Evolutionary conservation across 2,329 filamentous ascomycete species (phyloP).

Genomic region (Calonectria fujianensis): DNA sequence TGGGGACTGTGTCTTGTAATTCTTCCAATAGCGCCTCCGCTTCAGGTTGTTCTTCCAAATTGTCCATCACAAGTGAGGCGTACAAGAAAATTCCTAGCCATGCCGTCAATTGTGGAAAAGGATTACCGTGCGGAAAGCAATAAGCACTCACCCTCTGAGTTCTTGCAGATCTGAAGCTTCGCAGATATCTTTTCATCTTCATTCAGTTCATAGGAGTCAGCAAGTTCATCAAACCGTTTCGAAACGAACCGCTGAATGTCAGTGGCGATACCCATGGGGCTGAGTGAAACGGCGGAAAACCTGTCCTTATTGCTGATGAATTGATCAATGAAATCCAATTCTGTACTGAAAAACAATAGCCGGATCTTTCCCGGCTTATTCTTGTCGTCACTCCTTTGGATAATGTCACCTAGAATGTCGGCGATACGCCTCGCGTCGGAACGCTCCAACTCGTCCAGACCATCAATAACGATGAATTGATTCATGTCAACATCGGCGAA

Average conservation of each 20-base stretch:
- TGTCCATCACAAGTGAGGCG: conserved; percentile 56
- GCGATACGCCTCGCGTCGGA: conserved; percentile 56
- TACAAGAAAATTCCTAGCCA: conserved; percentile 58
- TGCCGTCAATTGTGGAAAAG: not conserved
- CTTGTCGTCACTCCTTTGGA: conserved; percentile 23
- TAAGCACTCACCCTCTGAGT: conserved; percentile 1
- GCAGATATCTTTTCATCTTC: not conserved
- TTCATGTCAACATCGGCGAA: conserved; percentile 54
- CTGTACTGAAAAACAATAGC: conserved; percentile 26
- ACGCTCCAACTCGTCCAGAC: conserved; percentile 64
- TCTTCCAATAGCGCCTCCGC: conserved; percentile 6
- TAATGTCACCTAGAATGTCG: conserved; percentile 46
- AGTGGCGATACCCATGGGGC: not conserved
- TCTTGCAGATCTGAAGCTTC: not conserved
- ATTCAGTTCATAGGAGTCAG: not conserved
- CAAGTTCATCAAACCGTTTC: not conserved
- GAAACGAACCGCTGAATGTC: conserved; percentile 33
- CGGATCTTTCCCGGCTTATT: conserved; percentile 23
- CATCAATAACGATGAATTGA: conserved; percentile 66
- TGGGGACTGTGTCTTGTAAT: conserved; percentile 30
- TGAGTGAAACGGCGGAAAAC: not conserved
- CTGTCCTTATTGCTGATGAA: not conserved
- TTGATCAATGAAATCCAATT: not conserved
- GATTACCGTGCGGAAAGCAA: too few species aligned
- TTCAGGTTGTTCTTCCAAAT: conserved; percentile 51